Percentiles rank a stretch among this genome's conserved stretches.
phyloP scores from a whole-genome alignment of 768 basidiomycete species.

The Boletus tomentosulus region DNA sequence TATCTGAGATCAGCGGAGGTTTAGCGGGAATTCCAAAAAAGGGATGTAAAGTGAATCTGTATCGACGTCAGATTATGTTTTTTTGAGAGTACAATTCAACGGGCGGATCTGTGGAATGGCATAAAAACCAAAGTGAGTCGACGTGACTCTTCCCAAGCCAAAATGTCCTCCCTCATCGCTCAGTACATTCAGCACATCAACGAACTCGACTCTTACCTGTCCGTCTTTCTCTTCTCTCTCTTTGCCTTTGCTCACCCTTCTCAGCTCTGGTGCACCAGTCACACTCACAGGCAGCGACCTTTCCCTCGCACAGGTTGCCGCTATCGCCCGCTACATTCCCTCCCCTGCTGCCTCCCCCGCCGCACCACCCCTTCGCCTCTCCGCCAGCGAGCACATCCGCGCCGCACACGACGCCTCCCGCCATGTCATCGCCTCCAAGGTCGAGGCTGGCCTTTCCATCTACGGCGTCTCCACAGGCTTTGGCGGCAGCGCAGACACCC shows the following conservation, averaged over 20 bases:
- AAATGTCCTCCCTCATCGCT: slow-evolving; percentile 37
- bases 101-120: slow-evolving; percentile 17
- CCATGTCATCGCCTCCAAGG: slow-evolving; percentile 59
- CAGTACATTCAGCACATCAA: slow-evolving; percentile 56
- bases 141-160: background rate
- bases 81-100: background rate
- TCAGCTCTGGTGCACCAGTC: slow-evolving; percentile 59
- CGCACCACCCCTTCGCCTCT: slow-evolving; percentile 21
- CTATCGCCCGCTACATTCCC: slow-evolving; percentile 55
- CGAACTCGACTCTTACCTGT: slow-evolving; percentile 68
- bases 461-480: slow-evolving; percentile 87
- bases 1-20: background rate
- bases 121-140: slow-evolving; percentile 5
- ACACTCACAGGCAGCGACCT: slow-evolving; percentile 66
- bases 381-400: slow-evolving; percentile 30
- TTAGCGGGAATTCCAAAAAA: background rate
- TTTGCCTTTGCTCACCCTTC: slow-evolving; percentile 1
- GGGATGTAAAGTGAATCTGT: slow-evolving; percentile 1
- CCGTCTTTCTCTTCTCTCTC: slow-evolving; percentile 15
- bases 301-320: slow-evolving; percentile 74
- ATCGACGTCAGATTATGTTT: slow-evolving; percentile 20
- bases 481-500: slow-evolving; percentile 85
- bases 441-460: slow-evolving; percentile 62
- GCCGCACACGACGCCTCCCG: slow-evolving; percentile 60
- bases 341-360: slow-evolving; percentile 39